Conservation (phyloP, 1,284 basidiomycete species). For the Cutaneotrichosporon daszewskae region DNA sequence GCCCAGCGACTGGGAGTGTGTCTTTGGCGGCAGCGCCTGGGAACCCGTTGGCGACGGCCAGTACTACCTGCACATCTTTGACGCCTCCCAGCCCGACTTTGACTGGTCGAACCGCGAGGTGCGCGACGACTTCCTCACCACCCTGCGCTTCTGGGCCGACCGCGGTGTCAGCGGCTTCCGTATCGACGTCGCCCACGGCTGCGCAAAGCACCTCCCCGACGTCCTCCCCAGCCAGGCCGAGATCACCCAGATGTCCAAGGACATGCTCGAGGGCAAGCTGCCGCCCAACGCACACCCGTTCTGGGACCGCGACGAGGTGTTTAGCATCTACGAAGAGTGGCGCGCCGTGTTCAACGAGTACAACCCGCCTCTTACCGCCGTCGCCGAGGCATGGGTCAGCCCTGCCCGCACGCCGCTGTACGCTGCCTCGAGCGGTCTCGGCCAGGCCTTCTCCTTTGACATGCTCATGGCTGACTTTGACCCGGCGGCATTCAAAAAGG, state of each 20-base stretch:
- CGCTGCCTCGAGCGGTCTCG: conserved; percentile 29
- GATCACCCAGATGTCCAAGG: conserved; percentile 7
- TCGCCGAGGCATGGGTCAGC: conserved; percentile 40
- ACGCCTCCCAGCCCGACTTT: conserved; percentile 66
- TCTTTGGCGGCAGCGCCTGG: conserved; percentile 70
- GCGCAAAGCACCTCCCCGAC: conserved; percentile 26
- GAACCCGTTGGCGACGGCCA: conserved; percentile 62
- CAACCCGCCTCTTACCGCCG: conserved; percentile 39
- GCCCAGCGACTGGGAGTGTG: conserved; percentile 67
- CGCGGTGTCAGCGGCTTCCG: conserved; percentile 70
- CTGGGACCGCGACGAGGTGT: conserved; percentile 34
- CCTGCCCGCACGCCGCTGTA: conserved; percentile 34
- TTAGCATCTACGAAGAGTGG: conserved; percentile 37
- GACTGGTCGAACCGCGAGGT: conserved; percentile 70
- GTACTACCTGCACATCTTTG: conserved; percentile 69
- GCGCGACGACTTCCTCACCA: conserved; percentile 58
- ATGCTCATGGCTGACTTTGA: conserved; percentile 35
- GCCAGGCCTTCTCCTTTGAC: conserved; percentile 43
- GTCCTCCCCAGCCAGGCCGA: conserved; percentile 11
- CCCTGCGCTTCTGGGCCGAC: conserved; percentile 69
- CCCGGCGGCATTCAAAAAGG: conserved; percentile 14
- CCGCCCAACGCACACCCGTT: conserved; percentile 23
- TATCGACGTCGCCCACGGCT: conserved; percentile 37
- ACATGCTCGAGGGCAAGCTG: conserved; percentile 20
- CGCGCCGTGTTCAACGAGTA: conserved; percentile 41